Conservation (phyloP, 2,329 filamentous ascomycete species). For the Penicillium paneum region DNA sequence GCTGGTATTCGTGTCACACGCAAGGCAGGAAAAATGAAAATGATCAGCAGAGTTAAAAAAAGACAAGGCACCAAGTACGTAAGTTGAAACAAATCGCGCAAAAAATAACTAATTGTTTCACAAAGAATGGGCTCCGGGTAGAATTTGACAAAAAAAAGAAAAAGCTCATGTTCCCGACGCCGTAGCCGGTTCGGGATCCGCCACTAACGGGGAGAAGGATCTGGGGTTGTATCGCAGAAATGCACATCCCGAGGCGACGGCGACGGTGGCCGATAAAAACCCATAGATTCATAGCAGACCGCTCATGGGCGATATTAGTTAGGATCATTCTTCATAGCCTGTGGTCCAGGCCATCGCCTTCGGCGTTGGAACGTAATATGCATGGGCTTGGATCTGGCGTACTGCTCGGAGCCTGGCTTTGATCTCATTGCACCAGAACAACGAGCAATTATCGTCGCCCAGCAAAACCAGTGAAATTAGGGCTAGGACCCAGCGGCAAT, state of each 20-base stretch:
- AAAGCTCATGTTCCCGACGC: conserved; percentile 16
- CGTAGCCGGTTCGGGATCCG: conserved; percentile 25
- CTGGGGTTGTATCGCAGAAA: conserved; percentile 17
- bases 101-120: conserved; percentile 8
- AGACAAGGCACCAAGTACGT: conserved; percentile 11
- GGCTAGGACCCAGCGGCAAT: conserved; percentile 30
- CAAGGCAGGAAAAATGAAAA: conserved; percentile 1
- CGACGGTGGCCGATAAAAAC: conserved; percentile 1
- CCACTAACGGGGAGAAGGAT: conserved; percentile 23
- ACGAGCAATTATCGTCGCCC: conserved; percentile 10
- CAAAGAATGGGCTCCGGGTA: background rate
- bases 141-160: background rate
- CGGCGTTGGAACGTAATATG: conserved; percentile 7
- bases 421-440: conserved; percentile 14
- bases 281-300: background rate
- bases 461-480: conserved; percentile 21
- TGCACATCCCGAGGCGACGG: conserved; percentile 4
- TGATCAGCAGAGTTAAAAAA: conserved; percentile 13
- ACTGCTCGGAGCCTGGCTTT: conserved; percentile 6
- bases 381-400: conserved; percentile 2
- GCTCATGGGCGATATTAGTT: background rate
- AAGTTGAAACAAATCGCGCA: conserved; percentile 21
- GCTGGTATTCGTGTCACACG: conserved; percentile 16
- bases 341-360: background rate
- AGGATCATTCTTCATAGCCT: background rate